phyloP scores from a whole-genome alignment of 2,329 filamentous ascomycete genomes.

The Atkinsonella texensis region DNA sequence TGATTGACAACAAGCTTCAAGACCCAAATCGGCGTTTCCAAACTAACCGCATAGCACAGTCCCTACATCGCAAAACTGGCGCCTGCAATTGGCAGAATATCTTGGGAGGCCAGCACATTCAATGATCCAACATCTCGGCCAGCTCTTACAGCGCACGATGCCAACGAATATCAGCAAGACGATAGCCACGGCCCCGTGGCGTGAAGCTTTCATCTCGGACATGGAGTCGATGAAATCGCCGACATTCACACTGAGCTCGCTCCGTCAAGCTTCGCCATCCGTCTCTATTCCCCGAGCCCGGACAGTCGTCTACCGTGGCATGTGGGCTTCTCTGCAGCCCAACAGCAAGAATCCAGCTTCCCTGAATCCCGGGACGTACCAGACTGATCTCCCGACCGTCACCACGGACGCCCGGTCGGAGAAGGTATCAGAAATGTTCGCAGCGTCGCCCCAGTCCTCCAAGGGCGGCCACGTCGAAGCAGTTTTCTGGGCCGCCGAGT shows the following conservation, averaged over 20 bases:
- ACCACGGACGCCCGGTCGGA: conserved; percentile 84
- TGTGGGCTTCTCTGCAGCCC: conserved; percentile 62
- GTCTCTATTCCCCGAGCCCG: conserved; percentile 46
- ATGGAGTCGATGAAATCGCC: conserved; percentile 33
- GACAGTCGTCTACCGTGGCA: conserved; percentile 74
- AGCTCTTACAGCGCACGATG: conserved; percentile 19
- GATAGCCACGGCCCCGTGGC: conserved; percentile 37
- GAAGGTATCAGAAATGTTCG: conserved; percentile 60
- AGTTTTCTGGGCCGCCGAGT: conserved; percentile 65
- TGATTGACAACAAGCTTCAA: background rate
- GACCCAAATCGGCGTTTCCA: background rate
- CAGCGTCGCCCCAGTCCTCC: conserved; percentile 38
- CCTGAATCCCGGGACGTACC: conserved; percentile 55
- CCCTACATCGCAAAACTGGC: background rate
- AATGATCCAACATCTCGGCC: conserved; percentile 4
- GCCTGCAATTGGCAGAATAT: background rate
- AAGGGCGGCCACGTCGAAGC: conserved; percentile 67
- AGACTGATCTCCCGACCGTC: conserved; percentile 68
- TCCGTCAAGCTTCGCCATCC: conserved; percentile 24
- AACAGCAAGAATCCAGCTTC: conserved; percentile 63
- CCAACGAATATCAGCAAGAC: conserved; percentile 7
- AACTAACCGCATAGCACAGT: background rate
- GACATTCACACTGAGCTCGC: conserved; percentile 38
- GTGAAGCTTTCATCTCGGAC: conserved; percentile 38
- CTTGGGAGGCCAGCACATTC: background rate